Evolutionary conservation across 2,329 filamentous ascomycete genomes (phyloP), one percentile per base, ranked within the genome.

Genomic region (Eurotiales sp.): DNA sequence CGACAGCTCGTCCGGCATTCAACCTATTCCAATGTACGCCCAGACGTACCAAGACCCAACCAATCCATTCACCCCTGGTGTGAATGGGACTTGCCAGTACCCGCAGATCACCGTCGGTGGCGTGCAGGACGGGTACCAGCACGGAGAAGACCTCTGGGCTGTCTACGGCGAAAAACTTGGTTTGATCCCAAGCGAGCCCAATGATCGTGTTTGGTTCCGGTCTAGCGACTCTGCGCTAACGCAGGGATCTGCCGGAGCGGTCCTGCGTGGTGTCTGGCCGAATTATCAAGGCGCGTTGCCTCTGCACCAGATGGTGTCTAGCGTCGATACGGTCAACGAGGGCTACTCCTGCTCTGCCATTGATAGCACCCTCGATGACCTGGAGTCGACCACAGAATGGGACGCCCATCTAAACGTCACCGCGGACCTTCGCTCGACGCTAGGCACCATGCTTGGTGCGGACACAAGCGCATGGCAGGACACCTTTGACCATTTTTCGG

Each of bases 21-120:
- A 52, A 39, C 57, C 67, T 0, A 55, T 68, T 3, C 58, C 60
- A 0, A 62, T 71, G 47, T 70, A 72, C 44, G 66, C 62, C 6
- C 63, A 70, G 46, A 64, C 67, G 6, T 72, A 72, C 53, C 58
- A 64, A 5, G 67, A 70, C 42, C 56, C 64, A 0, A 58, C 58
- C 5, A 70, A 72, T 30, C 69, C 69, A 0, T 72, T 71, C 37
- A 36, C 62, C 8, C 49, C 45, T 0, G 51, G 57, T 17, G 65
- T 70, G 12, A 64, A 65, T 10, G 68, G 67, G 0, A 59, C 66
- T 21, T 72, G 69, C 40, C 69, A 72, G 51, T 72, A 65, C 30
- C 69, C 69, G 0, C 69, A 72, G 44, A 63, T 72, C 29, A 72
- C 69, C 4, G 61, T 71, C 12, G 69, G 69, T 4, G 69, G 69